Conservation (phyloP, 257 asterid species). For the Gentiana macrophylla region DNA sequence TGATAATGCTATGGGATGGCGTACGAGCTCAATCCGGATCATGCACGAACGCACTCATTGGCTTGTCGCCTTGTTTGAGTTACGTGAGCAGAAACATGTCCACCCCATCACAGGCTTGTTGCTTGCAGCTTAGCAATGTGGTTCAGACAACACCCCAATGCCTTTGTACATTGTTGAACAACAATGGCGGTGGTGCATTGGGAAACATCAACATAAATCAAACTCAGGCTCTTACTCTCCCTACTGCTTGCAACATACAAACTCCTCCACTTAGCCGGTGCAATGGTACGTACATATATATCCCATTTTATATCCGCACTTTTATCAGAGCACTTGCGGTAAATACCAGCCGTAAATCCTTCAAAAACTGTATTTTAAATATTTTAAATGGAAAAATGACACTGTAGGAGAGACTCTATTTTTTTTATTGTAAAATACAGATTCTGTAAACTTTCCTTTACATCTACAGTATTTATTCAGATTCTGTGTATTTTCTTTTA, state of each 20-base stretch:
- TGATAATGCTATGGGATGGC: constrained; percentile 8
- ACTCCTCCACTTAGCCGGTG: constrained; percentile 46
- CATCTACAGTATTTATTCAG: background rate
- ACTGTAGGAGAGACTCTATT: background rate
- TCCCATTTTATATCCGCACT: too few species aligned
- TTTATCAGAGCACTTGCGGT: too few species aligned
- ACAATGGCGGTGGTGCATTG: constrained; percentile 17
- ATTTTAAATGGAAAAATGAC: too few species aligned
- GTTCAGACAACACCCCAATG: constrained; percentile 45
- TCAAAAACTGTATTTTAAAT: too few species aligned
- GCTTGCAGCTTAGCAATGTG: constrained; percentile 33
- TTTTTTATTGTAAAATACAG: background rate
- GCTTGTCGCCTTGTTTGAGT: constrained; percentile 45
- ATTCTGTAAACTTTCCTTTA: too few species aligned
- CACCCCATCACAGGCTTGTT: constrained; percentile 40
- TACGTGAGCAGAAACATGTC: constrained; percentile 44
- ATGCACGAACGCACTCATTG: constrained; percentile 29
- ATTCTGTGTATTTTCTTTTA: background rate
- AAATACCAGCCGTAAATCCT: too few species aligned
- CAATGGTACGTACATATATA: constrained; percentile 25
- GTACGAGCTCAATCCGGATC: constrained; percentile 27
- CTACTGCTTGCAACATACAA: constrained; percentile 36
- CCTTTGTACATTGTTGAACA: constrained; percentile 32
- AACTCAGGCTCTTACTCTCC: constrained; percentile 43
- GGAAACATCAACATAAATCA: constrained; percentile 36